Conservation (phyloP, 2,329 filamentous ascomycete genomes). For the Clonostachys sp. region DNA sequence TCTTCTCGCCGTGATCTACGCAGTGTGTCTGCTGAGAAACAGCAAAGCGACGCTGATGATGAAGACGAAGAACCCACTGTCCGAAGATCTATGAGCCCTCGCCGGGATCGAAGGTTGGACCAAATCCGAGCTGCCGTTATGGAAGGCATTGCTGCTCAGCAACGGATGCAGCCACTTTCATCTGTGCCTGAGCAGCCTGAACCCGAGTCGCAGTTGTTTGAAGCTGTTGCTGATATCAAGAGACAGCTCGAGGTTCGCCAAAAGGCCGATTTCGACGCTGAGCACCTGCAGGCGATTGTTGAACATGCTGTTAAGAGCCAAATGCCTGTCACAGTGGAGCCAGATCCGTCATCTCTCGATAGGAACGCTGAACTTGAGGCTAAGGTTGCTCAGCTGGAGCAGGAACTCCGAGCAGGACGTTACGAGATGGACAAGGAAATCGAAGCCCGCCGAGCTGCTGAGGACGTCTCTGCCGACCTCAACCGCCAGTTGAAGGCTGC, state of each 20-base stretch:
- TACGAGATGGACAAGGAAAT: slow-evolving; percentile 43
- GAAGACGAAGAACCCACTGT: slow-evolving; percentile 72
- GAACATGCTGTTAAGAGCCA: slow-evolving; percentile 58
- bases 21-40: slow-evolving; percentile 64
- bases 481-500: slow-evolving; percentile 50
- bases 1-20: slow-evolving; percentile 56
- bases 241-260: slow-evolving; percentile 30
- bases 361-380: slow-evolving; percentile 54
- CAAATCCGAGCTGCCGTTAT: slow-evolving; percentile 71
- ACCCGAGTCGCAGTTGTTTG: slow-evolving; percentile 46
- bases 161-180: slow-evolving; percentile 29
- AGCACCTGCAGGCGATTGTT: slow-evolving; percentile 57
- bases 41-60: slow-evolving; percentile 89
- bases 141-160: slow-evolving; percentile 65
- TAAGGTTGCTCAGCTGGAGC: slow-evolving; percentile 56
- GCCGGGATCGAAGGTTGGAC: slow-evolving; percentile 73
- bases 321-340: slow-evolving; percentile 43
- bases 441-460: slow-evolving; percentile 41
- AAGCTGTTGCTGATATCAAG: slow-evolving; percentile 63
- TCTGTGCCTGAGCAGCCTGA: slow-evolving; percentile 13
- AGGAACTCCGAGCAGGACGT: slow-evolving; percentile 45
- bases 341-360: slow-evolving; percentile 46
- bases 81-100: slow-evolving; percentile 71
- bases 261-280: slow-evolving; percentile 17
- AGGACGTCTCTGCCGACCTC: slow-evolving; percentile 49